These are phyloP conservation scores for Boletus reticulatus DNA, from an alignment of 768 basidiomycete species.

Conservation along the genomic window DNA sequence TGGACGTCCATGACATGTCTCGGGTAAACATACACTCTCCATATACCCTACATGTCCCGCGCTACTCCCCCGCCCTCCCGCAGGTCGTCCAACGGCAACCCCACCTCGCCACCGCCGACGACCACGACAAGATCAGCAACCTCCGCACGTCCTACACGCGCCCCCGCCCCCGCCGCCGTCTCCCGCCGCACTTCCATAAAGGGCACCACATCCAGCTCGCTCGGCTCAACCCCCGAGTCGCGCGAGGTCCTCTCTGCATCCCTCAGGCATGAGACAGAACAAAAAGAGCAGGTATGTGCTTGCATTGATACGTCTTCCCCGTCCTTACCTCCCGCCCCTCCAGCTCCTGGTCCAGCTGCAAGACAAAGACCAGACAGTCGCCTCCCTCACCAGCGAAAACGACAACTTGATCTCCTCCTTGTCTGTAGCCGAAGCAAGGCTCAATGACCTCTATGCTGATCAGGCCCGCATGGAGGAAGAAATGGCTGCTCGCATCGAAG, in stretches of 20 bases:
- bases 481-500: conserved; percentile 76
- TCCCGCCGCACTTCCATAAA: conserved; percentile 54
- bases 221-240: conserved; percentile 42
- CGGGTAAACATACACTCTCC: conserved; percentile 21
- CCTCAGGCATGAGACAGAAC: conserved; percentile 74
- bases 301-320: conserved; percentile 2
- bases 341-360: conserved; percentile 78
- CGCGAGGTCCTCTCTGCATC: conserved; percentile 57
- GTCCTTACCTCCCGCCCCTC: conserved; percentile 7
- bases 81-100: conserved; percentile 41
- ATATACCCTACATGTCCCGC: conserved; percentile 36
- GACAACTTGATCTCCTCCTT: conserved; percentile 61
- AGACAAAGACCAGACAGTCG: conserved; percentile 72
- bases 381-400: conserved; percentile 61
- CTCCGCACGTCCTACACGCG: conserved; percentile 58
- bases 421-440: conserved; percentile 63
- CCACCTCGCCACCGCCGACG: conserved; percentile 42
- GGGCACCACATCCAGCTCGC: conserved; percentile 36
- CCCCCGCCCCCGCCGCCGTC: conserved; percentile 43
- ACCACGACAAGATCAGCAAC: conserved; percentile 41
- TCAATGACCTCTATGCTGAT: conserved; percentile 79
- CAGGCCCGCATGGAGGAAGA: conserved; percentile 81
- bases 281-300: conserved; percentile 69
- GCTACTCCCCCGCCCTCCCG: conserved; percentile 44
- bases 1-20: conserved; percentile 5